Evolutionary conservation across 768 basidiomycete genomes (phyloP), one percentile per base, ranked within the genome.

Genomic region (Rubroboletus pulcherrimus): DNA sequence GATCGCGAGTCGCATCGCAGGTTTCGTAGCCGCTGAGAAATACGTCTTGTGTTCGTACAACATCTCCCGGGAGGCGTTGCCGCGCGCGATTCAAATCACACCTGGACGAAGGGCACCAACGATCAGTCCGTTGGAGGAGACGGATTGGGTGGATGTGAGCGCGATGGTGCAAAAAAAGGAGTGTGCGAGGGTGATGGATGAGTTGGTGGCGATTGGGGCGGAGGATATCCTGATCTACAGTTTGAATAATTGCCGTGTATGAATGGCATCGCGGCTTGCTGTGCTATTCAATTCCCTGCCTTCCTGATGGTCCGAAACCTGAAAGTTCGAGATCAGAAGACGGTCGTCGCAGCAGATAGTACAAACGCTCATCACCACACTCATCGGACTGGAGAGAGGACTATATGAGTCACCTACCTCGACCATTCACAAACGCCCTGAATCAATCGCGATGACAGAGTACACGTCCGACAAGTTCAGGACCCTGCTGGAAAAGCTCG

Each of bases 11-110:
- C 92, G 96, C 42, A 91, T 98, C 58, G 89, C 88, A 1, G 96
- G 96, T 49, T 93, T 98, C 46, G 77, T 98, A 48, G 93, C 96
- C 0, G 89, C 91, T 5, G 78, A 81, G 30, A 88, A 84, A 74
- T 96, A 93, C 68, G 89, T 95, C 47, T 76, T 94, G 4, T 93
- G 93, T 70, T 87, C 93, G 65, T 99, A 96, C 78, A 98, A 99
- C 73, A 78, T 98, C 60, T 71, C 74, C n/a, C 81, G 92, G 12
- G 77, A 77, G 40, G 75, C 75, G 30, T 77, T 99, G 11, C 62
- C 77, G 12, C 75, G 72, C 3, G 94, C 91, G 1, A 79, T 82
- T 0, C 62, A 65, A 24, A 75, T 98, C 69, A 95, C 96, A 0
- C 97, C 96, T 0, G 97, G 97, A 5, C 78, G 94, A 45, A 76